Evolutionary conservation across 2,329 filamentous ascomycete species (phyloP).

Genomic region (Ramularia endophylla): DNA sequence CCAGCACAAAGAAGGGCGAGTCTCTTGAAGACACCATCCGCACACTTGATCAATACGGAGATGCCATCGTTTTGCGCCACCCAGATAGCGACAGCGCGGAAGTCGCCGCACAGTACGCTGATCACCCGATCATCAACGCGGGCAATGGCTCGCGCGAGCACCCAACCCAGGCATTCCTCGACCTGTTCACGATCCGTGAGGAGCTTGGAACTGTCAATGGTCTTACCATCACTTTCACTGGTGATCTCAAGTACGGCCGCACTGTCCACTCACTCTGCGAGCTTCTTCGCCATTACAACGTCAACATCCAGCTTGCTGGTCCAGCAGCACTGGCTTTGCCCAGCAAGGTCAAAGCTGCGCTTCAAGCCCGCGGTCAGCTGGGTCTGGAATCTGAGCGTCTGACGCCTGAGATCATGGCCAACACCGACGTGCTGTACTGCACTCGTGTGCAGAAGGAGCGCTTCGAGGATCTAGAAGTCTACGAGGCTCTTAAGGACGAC

Average conservation of each 20-base stretch:
- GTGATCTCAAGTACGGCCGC: conserved; percentile 87
- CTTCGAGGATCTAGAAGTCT: conserved; percentile 73
- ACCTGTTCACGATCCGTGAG: conserved; percentile 97
- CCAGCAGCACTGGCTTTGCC: conserved; percentile 76
- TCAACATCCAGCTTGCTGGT: conserved; percentile 85
- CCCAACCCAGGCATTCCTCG: conserved; percentile 94
- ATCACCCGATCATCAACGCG: conserved; percentile 92
- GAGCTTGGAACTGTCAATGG: conserved; percentile 94
- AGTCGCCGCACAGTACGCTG: conserved; percentile 77
- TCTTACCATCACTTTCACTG: conserved; percentile 90
- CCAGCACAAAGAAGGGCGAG: conserved; percentile 92
- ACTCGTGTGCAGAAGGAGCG: conserved; percentile 96
- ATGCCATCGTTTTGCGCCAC: conserved; percentile 93
- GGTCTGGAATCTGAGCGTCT: conserved; percentile 68
- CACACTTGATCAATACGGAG: conserved; percentile 88
- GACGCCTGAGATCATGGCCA: conserved; percentile 78
- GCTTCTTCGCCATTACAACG: conserved; percentile 91
- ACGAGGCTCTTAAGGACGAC: conserved; percentile 80
- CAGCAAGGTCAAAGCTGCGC: conserved; percentile 62
- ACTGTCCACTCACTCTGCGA: conserved; percentile 94
- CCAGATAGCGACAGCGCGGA: conserved; percentile 76
- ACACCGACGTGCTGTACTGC: conserved; percentile 91
- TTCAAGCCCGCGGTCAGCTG: conserved; percentile 70
- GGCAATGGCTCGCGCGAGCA: conserved; percentile 96
- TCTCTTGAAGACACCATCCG: conserved; percentile 87